Conservation (phyloP, 176 grass and related monocot species). For the Musa schizocarpa region DNA sequence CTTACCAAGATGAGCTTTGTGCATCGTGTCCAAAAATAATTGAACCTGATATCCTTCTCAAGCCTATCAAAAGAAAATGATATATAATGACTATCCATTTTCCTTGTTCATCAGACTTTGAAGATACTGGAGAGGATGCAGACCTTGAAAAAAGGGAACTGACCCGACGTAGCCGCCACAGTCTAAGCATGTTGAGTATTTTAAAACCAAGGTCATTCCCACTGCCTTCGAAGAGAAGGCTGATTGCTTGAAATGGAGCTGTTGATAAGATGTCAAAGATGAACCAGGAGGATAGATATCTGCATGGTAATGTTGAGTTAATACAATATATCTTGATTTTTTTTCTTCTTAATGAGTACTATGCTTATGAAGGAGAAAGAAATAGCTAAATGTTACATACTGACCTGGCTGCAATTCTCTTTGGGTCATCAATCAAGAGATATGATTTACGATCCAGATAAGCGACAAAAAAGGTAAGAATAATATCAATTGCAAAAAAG, state of each 20-base stretch:
- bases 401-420: conserved; percentile 76
- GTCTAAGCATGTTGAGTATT: conserved; percentile 6
- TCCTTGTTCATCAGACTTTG: conserved; percentile 14
- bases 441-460: conserved; percentile 63
- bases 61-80: conserved; percentile 39
- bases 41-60: conserved; percentile 71
- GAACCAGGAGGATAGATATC: background rate
- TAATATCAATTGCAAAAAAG: conserved; percentile 86
- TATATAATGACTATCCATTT: conserved; percentile 20
- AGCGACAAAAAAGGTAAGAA: conserved; percentile 90
- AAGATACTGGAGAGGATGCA: conserved; percentile 10
- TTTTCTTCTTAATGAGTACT: no score
- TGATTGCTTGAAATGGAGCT: background rate
- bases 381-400: background rate
- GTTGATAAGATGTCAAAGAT: background rate
- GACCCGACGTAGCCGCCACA: conserved; percentile 11
- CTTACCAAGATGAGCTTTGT: conserved; percentile 75
- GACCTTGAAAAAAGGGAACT: conserved; percentile 71
- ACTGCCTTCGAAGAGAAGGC: background rate
- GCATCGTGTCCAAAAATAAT: conserved; percentile 81
- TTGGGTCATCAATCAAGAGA: conserved; percentile 63
- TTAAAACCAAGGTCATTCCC: background rate
- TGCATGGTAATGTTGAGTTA: background rate
- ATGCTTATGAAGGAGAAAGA: background rate
- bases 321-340: no score